A percentile compares a stretch with the other conserved stretches of the same genome.
Conservation (phyloP, 2,329 filamentous ascomycete species). For the Nemania sp. region DNA sequence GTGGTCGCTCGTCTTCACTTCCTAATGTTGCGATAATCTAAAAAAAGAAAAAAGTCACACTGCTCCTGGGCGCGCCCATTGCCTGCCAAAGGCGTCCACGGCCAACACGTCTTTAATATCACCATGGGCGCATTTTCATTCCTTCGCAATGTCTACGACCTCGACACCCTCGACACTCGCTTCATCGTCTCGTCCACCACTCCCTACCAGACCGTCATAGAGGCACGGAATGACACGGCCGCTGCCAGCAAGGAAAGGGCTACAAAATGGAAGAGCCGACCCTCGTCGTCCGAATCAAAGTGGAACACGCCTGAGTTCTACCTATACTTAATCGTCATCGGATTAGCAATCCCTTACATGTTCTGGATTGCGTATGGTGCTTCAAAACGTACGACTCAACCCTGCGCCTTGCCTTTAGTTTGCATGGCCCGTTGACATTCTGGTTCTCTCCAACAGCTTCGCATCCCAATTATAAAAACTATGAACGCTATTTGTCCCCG, state of each 20-base stretch:
- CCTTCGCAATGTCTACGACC: slow-evolving; percentile 67
- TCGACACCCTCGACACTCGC: slow-evolving; percentile 71
- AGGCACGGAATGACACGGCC: slow-evolving; percentile 60
- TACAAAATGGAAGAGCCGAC: slow-evolving; percentile 58
- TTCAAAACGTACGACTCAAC: slow-evolving; percentile 74
- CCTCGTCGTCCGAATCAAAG: slow-evolving; percentile 66
- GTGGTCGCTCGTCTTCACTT: slow-evolving; percentile 3
- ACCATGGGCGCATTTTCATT: slow-evolving; percentile 56
- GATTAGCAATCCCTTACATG: slow-evolving; percentile 81
- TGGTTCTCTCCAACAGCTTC: slow-evolving; percentile 66
- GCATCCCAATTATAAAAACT: slow-evolving; percentile 84
- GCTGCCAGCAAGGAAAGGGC: slow-evolving; percentile 56
- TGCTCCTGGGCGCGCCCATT: slow-evolving; percentile 38
- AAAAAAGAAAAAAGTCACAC: slow-evolving; percentile 9
- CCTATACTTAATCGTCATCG: slow-evolving; percentile 79
- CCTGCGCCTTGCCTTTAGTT: not conserved
- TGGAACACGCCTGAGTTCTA: slow-evolving; percentile 91
- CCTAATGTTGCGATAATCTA: slow-evolving; percentile 37
- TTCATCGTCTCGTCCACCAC: slow-evolving; percentile 77
- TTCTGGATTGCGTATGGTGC: slow-evolving; percentile 90
- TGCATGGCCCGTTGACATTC: slow-evolving; percentile 37
- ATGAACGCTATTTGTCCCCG: slow-evolving; percentile 74
- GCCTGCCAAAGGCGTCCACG: slow-evolving; percentile 31
- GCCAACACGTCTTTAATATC: slow-evolving; percentile 17
- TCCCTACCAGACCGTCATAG: slow-evolving; percentile 70